phyloP scores from a whole-genome alignment of 805 yeast genomes.

The Cyberlindnera samutprakarnensis region DNA sequence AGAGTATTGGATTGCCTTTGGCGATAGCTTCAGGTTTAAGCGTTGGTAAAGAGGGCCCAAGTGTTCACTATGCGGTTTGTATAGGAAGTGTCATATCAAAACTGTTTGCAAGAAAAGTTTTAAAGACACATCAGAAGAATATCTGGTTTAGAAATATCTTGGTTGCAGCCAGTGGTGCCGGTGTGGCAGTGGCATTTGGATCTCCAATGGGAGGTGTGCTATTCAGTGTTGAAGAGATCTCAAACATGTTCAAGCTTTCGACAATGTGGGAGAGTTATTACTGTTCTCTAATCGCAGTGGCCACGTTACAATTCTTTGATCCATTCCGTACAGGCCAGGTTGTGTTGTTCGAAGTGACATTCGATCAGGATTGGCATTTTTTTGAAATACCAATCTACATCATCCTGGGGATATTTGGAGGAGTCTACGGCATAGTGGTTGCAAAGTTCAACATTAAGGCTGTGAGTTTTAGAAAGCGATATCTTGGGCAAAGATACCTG shows the following conservation, averaged over 20 bases:
- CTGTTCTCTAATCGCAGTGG: slow-evolving; percentile 83
- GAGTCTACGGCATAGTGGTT: slow-evolving; percentile 76
- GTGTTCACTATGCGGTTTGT: slow-evolving; percentile 96
- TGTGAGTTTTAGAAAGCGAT: slow-evolving; percentile 70
- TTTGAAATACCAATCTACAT: slow-evolving; percentile 79
- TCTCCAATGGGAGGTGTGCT: slow-evolving; percentile 95
- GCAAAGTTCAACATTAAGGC: slow-evolving; percentile 68
- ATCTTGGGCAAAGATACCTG: slow-evolving; percentile 45
- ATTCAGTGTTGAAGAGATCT: slow-evolving; percentile 87
- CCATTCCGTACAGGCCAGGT: slow-evolving; percentile 95
- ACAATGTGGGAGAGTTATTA: slow-evolving; percentile 90
- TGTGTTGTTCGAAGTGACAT: slow-evolving; percentile 86
- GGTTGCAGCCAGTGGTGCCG: slow-evolving; percentile 93
- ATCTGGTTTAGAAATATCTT: slow-evolving; percentile 28
- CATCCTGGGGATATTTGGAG: slow-evolving; percentile 83
- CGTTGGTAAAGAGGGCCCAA: slow-evolving; percentile 97
- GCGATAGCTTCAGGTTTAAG: slow-evolving; percentile 90
- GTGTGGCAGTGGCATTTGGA: slow-evolving; percentile 98
- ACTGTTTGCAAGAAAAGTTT: slow-evolving; percentile 15
- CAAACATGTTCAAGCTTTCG: slow-evolving; percentile 61
- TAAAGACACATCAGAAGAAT: slow-evolving; percentile 7
- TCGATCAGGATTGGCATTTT: slow-evolving; percentile 79
- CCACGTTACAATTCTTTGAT: slow-evolving; percentile 69
- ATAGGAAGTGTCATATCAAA: slow-evolving; percentile 49
- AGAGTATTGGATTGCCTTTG: slow-evolving; percentile 75